Evolutionary conservation across 2,329 filamentous ascomycete genomes (phyloP).

Genomic region (Didymella segeticola): DNA sequence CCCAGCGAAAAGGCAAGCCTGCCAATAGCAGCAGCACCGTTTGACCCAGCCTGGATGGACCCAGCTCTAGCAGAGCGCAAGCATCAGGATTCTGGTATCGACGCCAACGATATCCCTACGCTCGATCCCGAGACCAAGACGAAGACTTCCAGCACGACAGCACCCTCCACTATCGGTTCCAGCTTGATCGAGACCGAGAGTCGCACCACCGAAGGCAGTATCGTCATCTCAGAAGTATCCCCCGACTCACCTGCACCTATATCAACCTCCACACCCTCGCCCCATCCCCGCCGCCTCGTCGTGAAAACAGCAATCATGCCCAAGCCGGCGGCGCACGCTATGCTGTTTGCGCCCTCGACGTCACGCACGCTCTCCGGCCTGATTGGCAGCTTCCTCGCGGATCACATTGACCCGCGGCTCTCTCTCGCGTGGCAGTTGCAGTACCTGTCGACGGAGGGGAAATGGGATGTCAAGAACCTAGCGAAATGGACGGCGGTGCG

Average conservation of each 20-base stretch:
- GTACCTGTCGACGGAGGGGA: constrained; percentile 85
- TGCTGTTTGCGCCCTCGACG: constrained; percentile 80
- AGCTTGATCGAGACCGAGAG: constrained; percentile 26
- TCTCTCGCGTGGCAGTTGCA: constrained; percentile 90
- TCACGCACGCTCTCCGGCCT: constrained; percentile 80
- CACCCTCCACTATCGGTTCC: constrained; percentile 24
- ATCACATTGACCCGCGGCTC: constrained; percentile 77
- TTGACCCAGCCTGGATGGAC: constrained; percentile 46
- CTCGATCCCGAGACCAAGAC: constrained; percentile 29
- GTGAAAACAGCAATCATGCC: constrained; percentile 76
- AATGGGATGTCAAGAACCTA: constrained; percentile 98
- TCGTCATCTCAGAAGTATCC: constrained; percentile 21
- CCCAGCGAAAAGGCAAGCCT: constrained; percentile 48
- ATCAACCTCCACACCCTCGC: constrained; percentile 21
- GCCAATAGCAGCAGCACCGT: constrained; percentile 59
- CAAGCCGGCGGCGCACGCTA: constrained; percentile 78
- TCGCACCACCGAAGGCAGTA: constrained; percentile 45
- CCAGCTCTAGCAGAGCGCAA: constrained; percentile 31
- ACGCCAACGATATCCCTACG: constrained; percentile 37
- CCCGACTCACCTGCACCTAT: constrained; percentile 9
- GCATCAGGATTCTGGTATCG: constrained; percentile 46
- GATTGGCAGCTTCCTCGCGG: constrained; percentile 80
- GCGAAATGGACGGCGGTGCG: constrained; percentile 84
- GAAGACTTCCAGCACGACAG: constrained; percentile 21
- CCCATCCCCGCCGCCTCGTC: constrained; percentile 48